Evolutionary conservation across 2,329 filamentous ascomycete genomes (phyloP), one percentile per base, ranked within the genome.

Genomic region (Clathrospora elynae): DNA sequence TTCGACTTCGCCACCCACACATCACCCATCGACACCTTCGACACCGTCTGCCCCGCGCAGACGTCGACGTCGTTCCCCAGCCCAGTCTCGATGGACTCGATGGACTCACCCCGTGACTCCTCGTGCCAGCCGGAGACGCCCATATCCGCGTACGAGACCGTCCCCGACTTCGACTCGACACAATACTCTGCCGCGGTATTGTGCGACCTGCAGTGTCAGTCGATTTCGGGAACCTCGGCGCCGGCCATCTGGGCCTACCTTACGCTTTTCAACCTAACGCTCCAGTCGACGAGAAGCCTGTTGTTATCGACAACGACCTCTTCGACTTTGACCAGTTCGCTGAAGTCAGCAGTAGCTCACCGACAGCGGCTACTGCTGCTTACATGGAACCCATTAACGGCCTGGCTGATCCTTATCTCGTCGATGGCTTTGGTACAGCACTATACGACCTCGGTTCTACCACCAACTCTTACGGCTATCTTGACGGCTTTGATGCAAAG

Each of bases 141-240:
- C 34, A 54, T 55, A 47, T 71, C 71, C 56, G 54, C 61, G 42
- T 60, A 60, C 42, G 70, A 73, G 63, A 71, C 73, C 71, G 71
- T 57, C 31, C 56, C 76, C 76, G 81, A 86, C 76, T 81, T 88
- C 84, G 89, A 95, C 82, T 77, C 83, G 93, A 93, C 91, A 96
- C 93, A 96, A 96, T 91, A 95, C 96, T 91, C 93, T 97, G 93
- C 93, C 81, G 93, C 82, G 91, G 86, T 96, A 92, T 96, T 97
- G 93, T 97, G 87, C 75, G 93, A 96, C 93, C 93, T 95, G 93
- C 93, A 87, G 93, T 99, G 93, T 97, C 93, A 84, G 86, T 92
- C 88, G 87, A 82, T 77, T 57, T 66, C 66, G 56, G 50, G 46
- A 53, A 47, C 57, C 54, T 58, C 56, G 48, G 57, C 60, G 37